phyloP scores from a whole-genome alignment of 2,329 filamentous ascomycete species.

The Xylaria multiplex region DNA sequence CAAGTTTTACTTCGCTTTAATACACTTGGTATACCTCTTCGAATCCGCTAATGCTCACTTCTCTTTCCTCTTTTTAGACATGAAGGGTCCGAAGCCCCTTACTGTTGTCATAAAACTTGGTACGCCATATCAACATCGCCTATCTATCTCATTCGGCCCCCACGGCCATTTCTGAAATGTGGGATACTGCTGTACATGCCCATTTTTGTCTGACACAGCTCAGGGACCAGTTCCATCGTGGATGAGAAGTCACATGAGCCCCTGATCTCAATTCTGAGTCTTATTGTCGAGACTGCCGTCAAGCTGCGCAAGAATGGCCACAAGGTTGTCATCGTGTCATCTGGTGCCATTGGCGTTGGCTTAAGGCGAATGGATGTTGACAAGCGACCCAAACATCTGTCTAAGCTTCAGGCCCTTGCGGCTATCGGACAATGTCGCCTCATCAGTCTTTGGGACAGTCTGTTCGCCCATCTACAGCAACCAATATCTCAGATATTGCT shows the following conservation, averaged over 20 bases:
- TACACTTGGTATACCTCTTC: slow-evolving; percentile 1
- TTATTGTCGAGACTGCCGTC: slow-evolving; percentile 94
- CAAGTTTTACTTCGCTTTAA: neutral
- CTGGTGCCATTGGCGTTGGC: slow-evolving; percentile 94
- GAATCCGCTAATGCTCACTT: slow-evolving; percentile 33
- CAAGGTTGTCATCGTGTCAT: slow-evolving; percentile 94
- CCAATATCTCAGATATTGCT: slow-evolving; percentile 94
- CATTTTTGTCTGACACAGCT: slow-evolving; percentile 18
- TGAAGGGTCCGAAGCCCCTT: slow-evolving; percentile 73
- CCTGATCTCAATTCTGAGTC: slow-evolving; percentile 85
- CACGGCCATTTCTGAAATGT: neutral
- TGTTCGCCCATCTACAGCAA: slow-evolving; percentile 88
- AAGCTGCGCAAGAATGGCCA: slow-evolving; percentile 90
- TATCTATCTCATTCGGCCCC: neutral
- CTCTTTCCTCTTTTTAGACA: slow-evolving; percentile 57
- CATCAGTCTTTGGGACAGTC: slow-evolving; percentile 93
- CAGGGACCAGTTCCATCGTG: slow-evolving; percentile 98
- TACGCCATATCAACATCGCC: slow-evolving; percentile 56
- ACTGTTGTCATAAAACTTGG: slow-evolving; percentile 90
- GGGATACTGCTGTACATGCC: neutral
- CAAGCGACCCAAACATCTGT: slow-evolving; percentile 87
- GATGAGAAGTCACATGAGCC: slow-evolving; percentile 96
- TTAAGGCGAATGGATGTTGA: slow-evolving; percentile 89
- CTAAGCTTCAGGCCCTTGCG: slow-evolving; percentile 90
- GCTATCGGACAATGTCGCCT: slow-evolving; percentile 96